Conservation (phyloP, 306 rosid species). For the Aeschynomene evenia region DNA sequence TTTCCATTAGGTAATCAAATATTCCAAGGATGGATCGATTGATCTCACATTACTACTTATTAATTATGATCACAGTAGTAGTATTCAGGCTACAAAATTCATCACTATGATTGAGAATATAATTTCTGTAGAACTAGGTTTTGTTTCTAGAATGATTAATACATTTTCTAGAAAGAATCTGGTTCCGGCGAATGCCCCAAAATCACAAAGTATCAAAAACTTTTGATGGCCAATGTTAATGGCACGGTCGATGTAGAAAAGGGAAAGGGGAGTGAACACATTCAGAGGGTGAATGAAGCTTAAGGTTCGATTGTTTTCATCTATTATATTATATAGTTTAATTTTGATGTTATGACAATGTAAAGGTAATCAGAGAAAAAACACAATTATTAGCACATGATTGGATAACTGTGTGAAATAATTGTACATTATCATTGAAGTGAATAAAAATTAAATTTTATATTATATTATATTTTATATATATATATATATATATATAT, state of each 20-base stretch:
- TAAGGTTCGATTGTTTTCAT: conserved; percentile 15
- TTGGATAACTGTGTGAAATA: too few species aligned
- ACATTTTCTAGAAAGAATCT: conserved; percentile 16
- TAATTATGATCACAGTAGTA: background rate
- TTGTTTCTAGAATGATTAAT: conserved; percentile 15
- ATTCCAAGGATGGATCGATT: background rate
- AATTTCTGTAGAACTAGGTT: background rate
- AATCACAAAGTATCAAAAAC: background rate
- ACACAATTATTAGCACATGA: too few species aligned
- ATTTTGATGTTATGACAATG: too few species aligned
- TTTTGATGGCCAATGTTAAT: background rate
- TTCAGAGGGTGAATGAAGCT: background rate
- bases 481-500: too few species aligned
- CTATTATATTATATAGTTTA: too few species aligned
- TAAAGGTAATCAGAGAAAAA: too few species aligned
- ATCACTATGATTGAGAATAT: conserved; percentile 1
- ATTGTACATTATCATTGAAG: too few species aligned
- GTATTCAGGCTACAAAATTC: background rate
- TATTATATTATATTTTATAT: too few species aligned
- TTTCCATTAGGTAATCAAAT: background rate
- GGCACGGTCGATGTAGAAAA: background rate
- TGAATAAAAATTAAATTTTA: too few species aligned
- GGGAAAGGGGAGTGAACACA: background rate
- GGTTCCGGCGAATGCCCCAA: conserved; percentile 18
- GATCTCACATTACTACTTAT: background rate